Percentiles rank a stretch among this genome's conserved stretches.
These are phyloP conservation scores for Neonectria sp. DNA, from an alignment of 2,329 filamentous ascomycete genomes.

Conservation along the genomic window DNA sequence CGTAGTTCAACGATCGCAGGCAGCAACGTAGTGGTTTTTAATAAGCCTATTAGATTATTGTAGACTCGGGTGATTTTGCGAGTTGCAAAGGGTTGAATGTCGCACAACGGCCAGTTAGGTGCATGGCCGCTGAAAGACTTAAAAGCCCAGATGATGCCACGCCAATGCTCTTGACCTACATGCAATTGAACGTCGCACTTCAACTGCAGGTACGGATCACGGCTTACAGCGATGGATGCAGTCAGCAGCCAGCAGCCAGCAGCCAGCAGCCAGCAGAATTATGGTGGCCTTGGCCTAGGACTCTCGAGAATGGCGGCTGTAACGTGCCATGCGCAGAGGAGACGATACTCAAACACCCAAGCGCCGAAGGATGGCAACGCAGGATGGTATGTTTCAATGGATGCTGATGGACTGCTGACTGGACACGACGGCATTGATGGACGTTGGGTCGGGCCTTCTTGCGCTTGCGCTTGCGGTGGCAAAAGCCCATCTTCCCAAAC, in stretches of 20 bases:
- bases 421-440: slow-evolving; percentile 8
- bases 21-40: too few relatives aligned
- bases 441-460: background rate
- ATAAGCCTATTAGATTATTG: too few relatives aligned
- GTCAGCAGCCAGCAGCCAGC: background rate
- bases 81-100: too few relatives aligned
- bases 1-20: too few relatives aligned
- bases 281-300: slow-evolving; percentile 1
- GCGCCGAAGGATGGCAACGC: slow-evolving; percentile 12
- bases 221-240: slow-evolving; percentile 3
- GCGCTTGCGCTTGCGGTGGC: slow-evolving; percentile 34
- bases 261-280: too few relatives aligned
- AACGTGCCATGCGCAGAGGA: slow-evolving; percentile 7
- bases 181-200: background rate
- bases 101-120: too few relatives aligned
- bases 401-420: background rate
- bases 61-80: too few relatives aligned
- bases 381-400: slow-evolving; percentile 26
- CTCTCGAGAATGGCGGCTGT: background rate
- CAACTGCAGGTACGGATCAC: slow-evolving; percentile 14
- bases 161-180: background rate
- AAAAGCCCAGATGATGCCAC: background rate
- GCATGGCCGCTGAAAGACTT: too few relatives aligned
- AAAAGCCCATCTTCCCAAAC: slow-evolving; percentile 33
- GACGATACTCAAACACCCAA: slow-evolving; percentile 25